Evolutionary conservation across 495 filamentous ascomycete species (phyloP).

Genomic region (Bombardia bombarda): DNA sequence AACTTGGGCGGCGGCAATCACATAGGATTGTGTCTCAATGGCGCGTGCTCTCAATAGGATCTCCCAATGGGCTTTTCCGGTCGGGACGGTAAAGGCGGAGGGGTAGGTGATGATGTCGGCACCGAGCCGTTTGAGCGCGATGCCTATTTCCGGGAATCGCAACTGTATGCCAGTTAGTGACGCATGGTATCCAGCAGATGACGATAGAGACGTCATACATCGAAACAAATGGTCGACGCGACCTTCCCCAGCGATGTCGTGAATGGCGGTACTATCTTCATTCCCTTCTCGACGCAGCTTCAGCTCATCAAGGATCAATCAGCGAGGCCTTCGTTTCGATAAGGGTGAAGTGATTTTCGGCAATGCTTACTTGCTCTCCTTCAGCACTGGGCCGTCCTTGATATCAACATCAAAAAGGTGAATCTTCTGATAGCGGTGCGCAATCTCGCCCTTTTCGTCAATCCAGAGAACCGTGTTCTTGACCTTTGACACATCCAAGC

Average conservation of each 20-base stretch:
- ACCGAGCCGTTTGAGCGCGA: slow-evolving; percentile 41
- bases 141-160: slow-evolving; percentile 72
- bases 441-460: slow-evolving; percentile 26
- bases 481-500: slow-evolving; percentile 21
- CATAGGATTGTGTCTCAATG: slow-evolving; percentile 83
- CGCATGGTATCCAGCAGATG: neutral
- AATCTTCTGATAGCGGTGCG: slow-evolving; percentile 48
- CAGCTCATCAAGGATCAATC: too few species aligned
- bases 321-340: too few species aligned
- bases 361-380: slow-evolving; percentile 18
- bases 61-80: slow-evolving; percentile 82
- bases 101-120: slow-evolving; percentile 82
- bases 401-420: slow-evolving; percentile 40
- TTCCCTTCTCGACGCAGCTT: slow-evolving; percentile 23
- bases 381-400: slow-evolving; percentile 18
- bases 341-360: too few species aligned
- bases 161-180: slow-evolving; percentile 8
- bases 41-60: slow-evolving; percentile 69
- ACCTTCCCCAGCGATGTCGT: slow-evolving; percentile 64
- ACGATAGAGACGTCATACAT: slow-evolving; percentile 37
- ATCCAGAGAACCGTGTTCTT: slow-evolving; percentile 44
- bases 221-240: slow-evolving; percentile 81
- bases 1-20: slow-evolving; percentile 77
- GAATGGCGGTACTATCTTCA: slow-evolving; percentile 50
- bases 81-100: slow-evolving; percentile 83